Percentiles rank a stretch among this genome's conserved stretches.
phyloP scores from a whole-genome alignment of 225 moss, liverwort and hornwort genomes.

The Marchantia paleacea region DNA sequence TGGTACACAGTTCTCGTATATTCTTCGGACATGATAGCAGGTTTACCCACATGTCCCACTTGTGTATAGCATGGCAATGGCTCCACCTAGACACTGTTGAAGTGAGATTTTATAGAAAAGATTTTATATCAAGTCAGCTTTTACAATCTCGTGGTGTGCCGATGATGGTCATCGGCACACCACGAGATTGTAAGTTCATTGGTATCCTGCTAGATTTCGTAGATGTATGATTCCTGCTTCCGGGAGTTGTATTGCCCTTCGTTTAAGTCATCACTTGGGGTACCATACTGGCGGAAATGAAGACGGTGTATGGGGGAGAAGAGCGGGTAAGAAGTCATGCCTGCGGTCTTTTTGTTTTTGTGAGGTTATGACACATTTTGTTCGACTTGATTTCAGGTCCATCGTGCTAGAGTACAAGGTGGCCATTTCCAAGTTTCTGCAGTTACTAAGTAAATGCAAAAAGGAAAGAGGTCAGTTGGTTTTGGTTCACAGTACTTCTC shows the following conservation, averaged over 20 bases:
- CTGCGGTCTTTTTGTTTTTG: neutral
- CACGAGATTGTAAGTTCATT: no score
- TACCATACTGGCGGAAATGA: neutral
- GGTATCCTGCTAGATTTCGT: no score
- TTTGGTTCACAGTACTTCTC: slow-evolving; percentile 31
- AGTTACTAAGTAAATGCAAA: slow-evolving; percentile 42
- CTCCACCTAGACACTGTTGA: no score
- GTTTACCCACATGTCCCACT: no score
- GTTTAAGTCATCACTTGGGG: neutral
- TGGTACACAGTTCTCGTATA: no score
- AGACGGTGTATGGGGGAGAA: neutral
- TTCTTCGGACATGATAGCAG: no score
- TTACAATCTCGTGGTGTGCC: no score
- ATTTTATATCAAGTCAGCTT: no score
- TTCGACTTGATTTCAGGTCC: slow-evolving; percentile 45
- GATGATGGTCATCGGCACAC: no score
- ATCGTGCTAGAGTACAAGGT: slow-evolving; percentile 56
- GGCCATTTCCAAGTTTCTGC: slow-evolving; percentile 56
- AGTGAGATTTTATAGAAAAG: no score
- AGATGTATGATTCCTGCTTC: no score
- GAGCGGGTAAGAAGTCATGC: neutral
- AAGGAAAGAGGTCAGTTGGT: slow-evolving; percentile 54
- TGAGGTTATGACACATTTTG: slow-evolving; percentile 20
- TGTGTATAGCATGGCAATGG: no score
- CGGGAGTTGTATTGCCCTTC: neutral